A percentile compares a stretch with the other conserved stretches of the same genome.
Evolutionary conservation across 306 rosid genomes (phyloP).

Genomic region (Vigna mungo): DNA sequence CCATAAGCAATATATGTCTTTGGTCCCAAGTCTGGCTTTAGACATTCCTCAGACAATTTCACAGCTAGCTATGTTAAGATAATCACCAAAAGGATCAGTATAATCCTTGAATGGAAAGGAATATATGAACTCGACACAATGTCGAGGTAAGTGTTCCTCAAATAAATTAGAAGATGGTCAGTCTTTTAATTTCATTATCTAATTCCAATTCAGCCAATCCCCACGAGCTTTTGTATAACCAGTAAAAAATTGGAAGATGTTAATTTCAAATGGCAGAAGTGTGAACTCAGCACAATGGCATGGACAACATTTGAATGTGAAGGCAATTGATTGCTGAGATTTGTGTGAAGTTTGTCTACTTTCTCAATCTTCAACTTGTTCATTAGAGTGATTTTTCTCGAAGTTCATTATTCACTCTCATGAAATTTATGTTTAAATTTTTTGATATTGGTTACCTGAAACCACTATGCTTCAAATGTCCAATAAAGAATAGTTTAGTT

Average conservation of each 20-base stretch:
- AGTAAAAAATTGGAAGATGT: conserved; percentile 82
- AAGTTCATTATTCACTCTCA: background rate
- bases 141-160: conserved; percentile 81
- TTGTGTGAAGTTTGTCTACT: conserved; percentile 77
- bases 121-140: conserved; percentile 73
- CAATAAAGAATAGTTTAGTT: background rate
- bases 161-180: conserved; percentile 85
- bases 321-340: conserved; percentile 81
- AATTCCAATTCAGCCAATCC: conserved; percentile 61
- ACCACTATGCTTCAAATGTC: background rate
- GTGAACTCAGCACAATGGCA: too few relatives aligned
- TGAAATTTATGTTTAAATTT: background rate
- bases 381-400: background rate
- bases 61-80: conserved; percentile 66
- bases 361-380: background rate
- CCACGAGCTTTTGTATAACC: conserved; percentile 64
- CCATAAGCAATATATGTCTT: conserved; percentile 95
- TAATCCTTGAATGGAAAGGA: conserved; percentile 80
- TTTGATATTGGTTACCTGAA: background rate
- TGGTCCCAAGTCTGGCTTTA: conserved; percentile 93
- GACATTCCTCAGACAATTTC: conserved; percentile 24
- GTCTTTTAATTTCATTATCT: conserved; percentile 81
- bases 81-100: conserved; percentile 65
- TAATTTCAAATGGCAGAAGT: conserved; percentile 50
- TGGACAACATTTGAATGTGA: conserved; percentile 54